Evolutionary conservation across 345 rosid genomes (phyloP).

Genomic region (Pelargonium nanum): DNA sequence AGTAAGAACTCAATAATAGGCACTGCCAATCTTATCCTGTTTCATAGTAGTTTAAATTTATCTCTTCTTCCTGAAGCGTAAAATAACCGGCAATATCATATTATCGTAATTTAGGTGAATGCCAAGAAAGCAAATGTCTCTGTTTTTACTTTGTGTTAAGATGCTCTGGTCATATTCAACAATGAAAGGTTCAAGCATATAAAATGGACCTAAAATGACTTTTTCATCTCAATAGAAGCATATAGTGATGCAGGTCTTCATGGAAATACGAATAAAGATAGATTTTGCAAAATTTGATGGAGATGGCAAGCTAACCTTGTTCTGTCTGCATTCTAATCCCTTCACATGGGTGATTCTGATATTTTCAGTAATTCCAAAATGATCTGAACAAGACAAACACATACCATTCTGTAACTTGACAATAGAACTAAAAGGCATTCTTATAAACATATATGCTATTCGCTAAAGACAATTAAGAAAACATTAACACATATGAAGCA

Average conservation of each 20-base stretch:
- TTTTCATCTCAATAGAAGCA: not conserved
- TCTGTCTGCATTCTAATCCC: constrained; percentile 4
- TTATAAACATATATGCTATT: not conserved
- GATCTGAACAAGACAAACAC: not conserved
- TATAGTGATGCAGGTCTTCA: not conserved
- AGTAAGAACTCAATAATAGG: too few species aligned
- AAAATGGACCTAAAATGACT: not conserved
- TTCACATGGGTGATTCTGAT: constrained; percentile 1
- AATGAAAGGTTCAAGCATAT: not conserved
- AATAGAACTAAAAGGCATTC: not conserved
- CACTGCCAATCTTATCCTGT: too few species aligned
- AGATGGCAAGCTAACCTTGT: constrained; percentile 12
- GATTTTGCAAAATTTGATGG: constrained; percentile 6
- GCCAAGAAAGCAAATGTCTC: not conserved
- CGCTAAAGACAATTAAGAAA: not conserved
- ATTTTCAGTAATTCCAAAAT: constrained; percentile 4
- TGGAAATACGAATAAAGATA: not conserved
- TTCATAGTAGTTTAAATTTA: too few species aligned
- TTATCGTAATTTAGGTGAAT: too few species aligned
- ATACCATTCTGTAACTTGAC: not conserved
- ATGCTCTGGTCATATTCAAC: not conserved
- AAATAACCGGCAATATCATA: not conserved
- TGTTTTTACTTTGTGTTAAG: not conserved
- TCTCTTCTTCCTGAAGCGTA: too few species aligned
- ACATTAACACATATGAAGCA: not conserved